These are phyloP conservation scores for Neurospora sp. DNA, from an alignment of 495 filamentous ascomycete genomes.

Conservation along the genomic window DNA sequence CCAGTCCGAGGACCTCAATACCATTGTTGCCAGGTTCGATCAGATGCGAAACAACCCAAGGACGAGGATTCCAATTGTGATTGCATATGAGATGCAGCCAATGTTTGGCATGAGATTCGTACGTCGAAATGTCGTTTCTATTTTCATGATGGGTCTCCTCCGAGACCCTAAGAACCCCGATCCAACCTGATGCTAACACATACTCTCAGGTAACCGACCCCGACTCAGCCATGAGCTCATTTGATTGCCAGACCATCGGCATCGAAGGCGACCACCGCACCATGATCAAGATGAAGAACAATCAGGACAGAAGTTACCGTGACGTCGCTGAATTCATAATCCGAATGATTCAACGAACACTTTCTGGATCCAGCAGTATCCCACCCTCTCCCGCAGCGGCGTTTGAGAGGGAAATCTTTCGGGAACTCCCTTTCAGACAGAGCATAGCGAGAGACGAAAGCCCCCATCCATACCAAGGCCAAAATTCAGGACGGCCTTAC, in stretches of 20 bases:
- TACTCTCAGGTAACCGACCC: constrained; percentile 2
- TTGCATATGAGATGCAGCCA: constrained; percentile 7
- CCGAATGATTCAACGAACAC: constrained; percentile 7
- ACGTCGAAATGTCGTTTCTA: background rate
- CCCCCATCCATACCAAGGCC: background rate
- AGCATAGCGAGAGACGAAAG: background rate
- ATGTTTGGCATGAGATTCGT: constrained; percentile 8
- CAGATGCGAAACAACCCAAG: constrained; percentile 5
- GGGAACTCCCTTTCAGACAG: background rate
- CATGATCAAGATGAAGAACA: constrained; percentile 11
- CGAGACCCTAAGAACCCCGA: background rate
- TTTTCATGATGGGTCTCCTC: background rate
- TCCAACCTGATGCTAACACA: background rate
- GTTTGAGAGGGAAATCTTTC: background rate
- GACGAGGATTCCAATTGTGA: constrained; percentile 5
- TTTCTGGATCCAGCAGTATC: background rate
- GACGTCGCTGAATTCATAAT: constrained; percentile 4
- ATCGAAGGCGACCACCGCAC: constrained; percentile 11
- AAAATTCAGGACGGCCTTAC: background rate
- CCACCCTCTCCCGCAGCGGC: background rate
- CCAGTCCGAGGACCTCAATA: constrained; percentile 1
- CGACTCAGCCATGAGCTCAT: constrained; percentile 7
- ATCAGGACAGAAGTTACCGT: constrained; percentile 7
- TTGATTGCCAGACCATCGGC: background rate
- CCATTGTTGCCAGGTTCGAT: constrained; percentile 6